These are phyloP conservation scores for Dendrostoma leiphaemia DNA, from an alignment of 2,329 filamentous ascomycete species.

Conservation along the genomic window DNA sequence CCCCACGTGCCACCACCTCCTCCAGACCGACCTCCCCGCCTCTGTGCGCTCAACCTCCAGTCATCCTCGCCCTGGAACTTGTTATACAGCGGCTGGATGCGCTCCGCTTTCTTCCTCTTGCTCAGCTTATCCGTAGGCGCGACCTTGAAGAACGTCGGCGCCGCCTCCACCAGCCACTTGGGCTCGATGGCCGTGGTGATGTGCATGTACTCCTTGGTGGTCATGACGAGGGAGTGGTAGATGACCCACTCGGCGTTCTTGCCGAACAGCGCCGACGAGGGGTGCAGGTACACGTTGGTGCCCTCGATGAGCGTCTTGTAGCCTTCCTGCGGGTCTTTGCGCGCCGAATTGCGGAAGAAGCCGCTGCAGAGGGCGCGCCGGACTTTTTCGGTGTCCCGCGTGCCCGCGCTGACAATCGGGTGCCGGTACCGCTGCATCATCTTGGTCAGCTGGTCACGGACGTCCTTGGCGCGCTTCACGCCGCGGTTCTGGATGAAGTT, in stretches of 20 bases:
- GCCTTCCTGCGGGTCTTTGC: slow-evolving; percentile 93
- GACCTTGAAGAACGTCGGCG: slow-evolving; percentile 99
- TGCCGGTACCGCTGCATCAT: slow-evolving; percentile 94
- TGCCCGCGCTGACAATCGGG: slow-evolving; percentile 71
- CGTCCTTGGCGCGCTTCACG: slow-evolving; percentile 87
- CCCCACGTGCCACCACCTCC: slow-evolving; percentile 92
- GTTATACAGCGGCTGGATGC: slow-evolving; percentile 94
- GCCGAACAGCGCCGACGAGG: slow-evolving; percentile 85
- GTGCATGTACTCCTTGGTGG: slow-evolving; percentile 98
- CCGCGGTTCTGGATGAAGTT: slow-evolving; percentile 94
- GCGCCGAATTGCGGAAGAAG: slow-evolving; percentile 92
- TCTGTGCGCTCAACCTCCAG: slow-evolving; percentile 89
- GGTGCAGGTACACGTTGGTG: slow-evolving; percentile 93
- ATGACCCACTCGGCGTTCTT: slow-evolving; percentile 97
- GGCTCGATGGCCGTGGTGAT: slow-evolving; percentile 90
- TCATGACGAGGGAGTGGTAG: slow-evolving; percentile 87
- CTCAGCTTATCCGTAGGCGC: slow-evolving; percentile 82
- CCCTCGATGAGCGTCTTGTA: slow-evolving; percentile 97
- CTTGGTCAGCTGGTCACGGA: slow-evolving; percentile 84
- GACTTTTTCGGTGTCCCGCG: slow-evolving; percentile 81
- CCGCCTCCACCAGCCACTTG: slow-evolving; percentile 89
- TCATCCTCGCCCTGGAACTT: slow-evolving; percentile 91
- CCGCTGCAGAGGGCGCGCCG: slow-evolving; percentile 86
- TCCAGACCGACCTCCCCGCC: slow-evolving; percentile 77
- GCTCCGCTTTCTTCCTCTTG: slow-evolving; percentile 89